Base-by-base conservation (phyloP, 2,329 filamentous ascomycete species). In the Cadophora malorum region DNA sequence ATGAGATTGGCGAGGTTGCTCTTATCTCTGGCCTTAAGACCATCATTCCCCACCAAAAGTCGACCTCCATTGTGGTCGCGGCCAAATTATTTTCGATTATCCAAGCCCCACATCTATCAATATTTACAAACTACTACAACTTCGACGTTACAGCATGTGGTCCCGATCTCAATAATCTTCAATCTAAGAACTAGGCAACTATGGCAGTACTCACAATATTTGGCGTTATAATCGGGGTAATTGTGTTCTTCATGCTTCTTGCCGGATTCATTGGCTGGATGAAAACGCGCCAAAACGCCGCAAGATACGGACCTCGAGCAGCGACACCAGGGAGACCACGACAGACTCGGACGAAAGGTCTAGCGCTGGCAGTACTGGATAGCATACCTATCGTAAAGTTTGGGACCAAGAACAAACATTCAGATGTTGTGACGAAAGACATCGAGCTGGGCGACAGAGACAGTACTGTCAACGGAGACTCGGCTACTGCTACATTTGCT, bases 371-470 rank as follows among this genome's bases (percentile, higher is more conserved):
- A 33, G 59, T 50, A 1, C 16, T 62, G 4, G 59, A 62, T 4
- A 62, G 45, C 10, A 62, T 62, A 31, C 59, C 59, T 8, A 62
- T 62, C 31, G 59, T 62, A 16, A 62, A 38, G 41, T 62, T 62
- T 50, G 47, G 59, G 16, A 25, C 6, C 12, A 52, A 23, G 25
- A 23, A 8, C 23, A 62, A 62, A 12, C 25, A 50, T 33, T 14
- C 31, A 10, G 59, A 50, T 8, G 38, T n/a, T 10, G 10, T 16
- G 16, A 2, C 33, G 59, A 50, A 52, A 14, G 41, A 52, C 14
- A 33, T 49, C 31, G 41, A 62, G 59, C 28, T 62, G 1, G 59
- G 38, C 12, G 59, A 52, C 50, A n/a, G 31, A 35, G 16, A 33
- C 3, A 35, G 12, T 31, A 14, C 47, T 62, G 23, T 9, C 1